These are phyloP conservation scores for Boletus semigastroideus DNA, from an alignment of 1,284 basidiomycete genomes.

Conservation along the genomic window DNA sequence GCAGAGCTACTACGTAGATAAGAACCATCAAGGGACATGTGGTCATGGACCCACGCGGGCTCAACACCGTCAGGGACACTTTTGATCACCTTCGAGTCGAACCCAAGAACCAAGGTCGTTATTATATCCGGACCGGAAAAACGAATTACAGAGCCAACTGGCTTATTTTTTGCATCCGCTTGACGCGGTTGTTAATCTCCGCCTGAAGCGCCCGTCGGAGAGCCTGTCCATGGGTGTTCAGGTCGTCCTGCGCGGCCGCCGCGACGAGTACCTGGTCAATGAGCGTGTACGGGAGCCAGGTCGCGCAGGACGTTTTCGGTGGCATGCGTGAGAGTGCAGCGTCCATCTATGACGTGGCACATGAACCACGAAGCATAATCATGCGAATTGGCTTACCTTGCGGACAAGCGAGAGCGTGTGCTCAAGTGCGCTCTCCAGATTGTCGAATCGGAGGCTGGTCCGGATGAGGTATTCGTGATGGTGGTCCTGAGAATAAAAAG, in stretches of 20 bases:
- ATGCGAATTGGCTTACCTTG: slow-evolving; percentile 57
- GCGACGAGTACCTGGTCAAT: slow-evolving; percentile 87
- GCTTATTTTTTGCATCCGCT: slow-evolving; percentile 62
- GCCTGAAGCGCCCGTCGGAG: slow-evolving; percentile 51
- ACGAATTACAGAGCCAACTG: slow-evolving; percentile 16
- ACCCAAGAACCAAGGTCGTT: not conserved
- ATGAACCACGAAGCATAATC: slow-evolving; percentile 8
- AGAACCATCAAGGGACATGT: slow-evolving; percentile 1
- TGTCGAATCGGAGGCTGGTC: slow-evolving; percentile 72
- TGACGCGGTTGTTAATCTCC: slow-evolving; percentile 59
- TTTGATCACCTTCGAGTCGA: not conserved
- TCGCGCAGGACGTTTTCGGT: slow-evolving; percentile 55
- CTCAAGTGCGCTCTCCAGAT: slow-evolving; percentile 76
- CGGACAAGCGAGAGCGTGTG: slow-evolving; percentile 69
- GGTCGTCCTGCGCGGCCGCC: slow-evolving; percentile 53
- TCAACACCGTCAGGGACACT: not conserved
- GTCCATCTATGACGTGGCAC: slow-evolving; percentile 42
- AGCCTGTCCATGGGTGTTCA: slow-evolving; percentile 41
- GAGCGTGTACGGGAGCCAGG: slow-evolving; percentile 83
- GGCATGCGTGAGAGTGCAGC: slow-evolving; percentile 54
- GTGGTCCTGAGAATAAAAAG: slow-evolving; percentile 46
- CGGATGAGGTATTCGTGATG: slow-evolving; percentile 81
- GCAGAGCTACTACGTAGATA: slow-evolving; percentile 15
- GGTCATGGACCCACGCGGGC: not conserved
- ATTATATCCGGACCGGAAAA: not conserved